These are phyloP conservation scores for Aethionema arabicum DNA, from an alignment of 345 rosid species.

Conservation along the genomic window DNA sequence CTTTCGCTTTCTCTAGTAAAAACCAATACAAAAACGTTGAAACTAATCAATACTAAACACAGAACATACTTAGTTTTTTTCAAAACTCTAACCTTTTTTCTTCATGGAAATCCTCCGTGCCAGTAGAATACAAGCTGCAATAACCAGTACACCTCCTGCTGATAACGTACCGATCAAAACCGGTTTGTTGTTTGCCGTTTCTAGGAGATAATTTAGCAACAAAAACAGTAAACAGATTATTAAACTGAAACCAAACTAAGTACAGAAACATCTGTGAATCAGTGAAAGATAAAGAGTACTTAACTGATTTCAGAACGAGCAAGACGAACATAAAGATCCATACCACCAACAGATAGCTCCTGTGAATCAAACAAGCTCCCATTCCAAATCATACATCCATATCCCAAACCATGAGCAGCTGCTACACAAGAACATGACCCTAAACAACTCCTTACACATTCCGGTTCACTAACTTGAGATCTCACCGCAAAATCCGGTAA, in stretches of 20 bases:
- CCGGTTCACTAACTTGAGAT: slow-evolving; percentile 33
- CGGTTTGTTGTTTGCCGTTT: slow-evolving; percentile 24
- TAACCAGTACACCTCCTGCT: slow-evolving; percentile 26
- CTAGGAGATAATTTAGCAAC: slow-evolving; percentile 12
- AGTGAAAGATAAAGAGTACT: slow-evolving; percentile 13
- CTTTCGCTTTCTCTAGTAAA: slow-evolving; percentile 25
- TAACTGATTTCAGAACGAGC: slow-evolving; percentile 49
- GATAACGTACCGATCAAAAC: slow-evolving; percentile 16
- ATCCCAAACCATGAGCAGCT: slow-evolving; percentile 43
- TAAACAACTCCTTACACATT: slow-evolving; percentile 46
- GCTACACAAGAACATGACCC: slow-evolving; percentile 55
- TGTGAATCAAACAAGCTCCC: slow-evolving; percentile 41
- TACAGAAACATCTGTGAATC: not conserved
- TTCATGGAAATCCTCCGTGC: slow-evolving; percentile 20
- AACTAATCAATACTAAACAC: not conserved
- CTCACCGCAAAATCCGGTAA: slow-evolving; percentile 45
- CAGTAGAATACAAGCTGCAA: slow-evolving; percentile 31
- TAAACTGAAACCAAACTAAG: not conserved
- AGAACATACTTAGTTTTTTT: slow-evolving; percentile 18
- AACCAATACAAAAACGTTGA: slow-evolving; percentile 4
- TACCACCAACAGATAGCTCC: slow-evolving; percentile 37
- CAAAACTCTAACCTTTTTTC: slow-evolving; percentile 24
- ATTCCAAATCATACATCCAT: slow-evolving; percentile 59
- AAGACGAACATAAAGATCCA: slow-evolving; percentile 47
- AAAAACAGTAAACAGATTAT: not conserved